Evolutionary conservation across 2,329 filamentous ascomycete species (phyloP), one percentile per base, ranked within the genome.

Genomic region (Samsoniella hepiali): DNA sequence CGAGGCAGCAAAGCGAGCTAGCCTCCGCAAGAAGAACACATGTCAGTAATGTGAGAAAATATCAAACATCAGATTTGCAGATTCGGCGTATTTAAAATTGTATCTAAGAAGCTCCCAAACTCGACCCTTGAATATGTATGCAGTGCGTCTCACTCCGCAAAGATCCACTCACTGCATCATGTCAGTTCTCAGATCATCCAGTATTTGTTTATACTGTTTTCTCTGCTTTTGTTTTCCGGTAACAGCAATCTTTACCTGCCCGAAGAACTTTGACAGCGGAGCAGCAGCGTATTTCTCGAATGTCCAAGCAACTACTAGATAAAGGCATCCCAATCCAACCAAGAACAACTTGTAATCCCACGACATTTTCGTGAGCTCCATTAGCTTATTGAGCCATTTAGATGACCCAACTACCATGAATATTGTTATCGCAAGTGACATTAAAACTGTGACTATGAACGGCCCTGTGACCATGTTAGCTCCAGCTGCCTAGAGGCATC

Each of bases 311-410:
- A 76, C 84, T 89, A 90, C 75, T 63, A 98, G 86, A 64, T 91
- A 93, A 1, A 83, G 80, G 10, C 87, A 63, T 0, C 91, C 93
- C 7, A 98, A 76, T 0, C 78, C 77, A 3, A 97, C 71, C 44
- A 98, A 77, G 70, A 91, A 90, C 13, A 87, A 59, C 71, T 90
- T 88, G 76, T 96, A 99, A 58, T 83, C 79, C 68, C 80, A 78
- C 44, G 87, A 88, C 81, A 97, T 88, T 58, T 81, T 81, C 0
- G 93, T 98, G 65, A 99, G 79, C 74, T 98, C 87, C 93, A 99
- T 99, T 51, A 93, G 75, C 27, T 84, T 78, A 63, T 78, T 81
- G 13, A 98, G 75, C 83, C 88, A 90, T 27, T 81, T 76, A 0
- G 88, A 85, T 0, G 94, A 91, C 32, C 84, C 82, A 66, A 93